Base-by-base conservation (phyloP, 129 eudicot species). In the Gnaphalium uliginosum region DNA sequence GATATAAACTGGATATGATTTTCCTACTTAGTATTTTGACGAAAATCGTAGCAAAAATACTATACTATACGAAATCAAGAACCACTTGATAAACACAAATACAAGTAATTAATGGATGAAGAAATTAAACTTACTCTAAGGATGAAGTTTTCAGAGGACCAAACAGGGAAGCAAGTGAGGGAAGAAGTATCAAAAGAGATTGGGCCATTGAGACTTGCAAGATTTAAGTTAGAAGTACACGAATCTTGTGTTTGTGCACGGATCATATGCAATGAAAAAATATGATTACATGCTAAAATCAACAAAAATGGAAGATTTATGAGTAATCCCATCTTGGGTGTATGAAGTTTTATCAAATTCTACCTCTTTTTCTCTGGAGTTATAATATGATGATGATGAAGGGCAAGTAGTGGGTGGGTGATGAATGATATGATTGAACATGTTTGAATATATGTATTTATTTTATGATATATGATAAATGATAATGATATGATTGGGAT, bases 61-160 rank as follows among this genome's bases (percentile, higher is more conserved):
- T 46, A 4, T 1, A 29, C 4, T 3, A 46, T 14, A 46, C n/a
- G 3, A 43, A 43, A 43, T 13, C 51, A 13, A 43, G 51, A 43
- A 25, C 32, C 25, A 6, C 65, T 13, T 25, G 29, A 59, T 23
- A 23, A 1, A 23, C 65, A 59, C 27, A 59, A 13, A 43, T 43
- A 58, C 17, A 59, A 10, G 53, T 46, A 13, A 46, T 14, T 54
- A 19, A 24, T 27, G 32, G 8, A 60, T 57, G 60, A 66, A 71
- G 77, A 61, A n/a, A n/a, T n/a, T n/a, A n/a, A 30, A 80, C 88
- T 81, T 86, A 93, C 98, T 72, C 98, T 76, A 85, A 90, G 98
- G 79, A 88, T 85, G 96, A 76, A 93, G 66, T 73, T 66, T 75
- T 90, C 83, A 30, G 86, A 66, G 60, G 54, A 30, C 97, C 98